Conservation (phyloP, 1,139 yeast species). For the Blastobotrys petasosporus region DNA sequence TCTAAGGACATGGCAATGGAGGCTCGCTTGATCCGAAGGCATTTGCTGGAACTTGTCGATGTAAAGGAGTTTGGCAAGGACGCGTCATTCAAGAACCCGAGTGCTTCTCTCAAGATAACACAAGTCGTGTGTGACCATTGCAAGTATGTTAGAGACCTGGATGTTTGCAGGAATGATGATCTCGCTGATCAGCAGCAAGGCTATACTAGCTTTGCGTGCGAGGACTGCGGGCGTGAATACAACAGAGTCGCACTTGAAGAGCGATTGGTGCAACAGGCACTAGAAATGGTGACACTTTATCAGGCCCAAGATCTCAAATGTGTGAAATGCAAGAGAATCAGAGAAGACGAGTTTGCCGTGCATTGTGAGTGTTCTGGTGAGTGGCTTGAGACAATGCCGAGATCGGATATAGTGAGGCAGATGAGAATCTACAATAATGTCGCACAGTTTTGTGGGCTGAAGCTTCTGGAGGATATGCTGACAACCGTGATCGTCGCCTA, state of each 20-base stretch:
- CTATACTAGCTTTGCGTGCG: slow-evolving; percentile 54
- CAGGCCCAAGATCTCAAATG: slow-evolving; percentile 81
- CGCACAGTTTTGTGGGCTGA: slow-evolving; percentile 55
- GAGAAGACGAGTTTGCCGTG: slow-evolving; percentile 62
- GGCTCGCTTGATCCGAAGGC: slow-evolving; percentile 68
- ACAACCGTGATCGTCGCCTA: neutral
- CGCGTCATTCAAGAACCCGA: slow-evolving; percentile 71
- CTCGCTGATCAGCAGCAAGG: slow-evolving; percentile 19
- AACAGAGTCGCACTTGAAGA: slow-evolving; percentile 74
- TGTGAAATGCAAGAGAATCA: slow-evolving; percentile 62
- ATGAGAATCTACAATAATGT: slow-evolving; percentile 52
- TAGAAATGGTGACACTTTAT: slow-evolving; percentile 51
- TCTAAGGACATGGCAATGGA: slow-evolving; percentile 64
- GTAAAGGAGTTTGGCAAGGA: slow-evolving; percentile 78
- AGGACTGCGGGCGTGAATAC: slow-evolving; percentile 58
- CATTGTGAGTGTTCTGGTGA: slow-evolving; percentile 85
- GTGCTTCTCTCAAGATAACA: slow-evolving; percentile 59
- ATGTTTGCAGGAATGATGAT: slow-evolving; percentile 52
- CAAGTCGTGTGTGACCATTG: slow-evolving; percentile 78
- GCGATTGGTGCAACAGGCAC: slow-evolving; percentile 59
- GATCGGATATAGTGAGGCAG: slow-evolving; percentile 41
- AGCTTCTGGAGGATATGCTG: slow-evolving; percentile 48
- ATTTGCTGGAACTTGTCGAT: slow-evolving; percentile 64
- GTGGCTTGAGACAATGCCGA: slow-evolving; percentile 60
- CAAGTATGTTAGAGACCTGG: slow-evolving; percentile 66